These are phyloP conservation scores for Crithidia fasciculata DNA, from an alignment of 208 protist species.

Conservation along the genomic window DNA sequence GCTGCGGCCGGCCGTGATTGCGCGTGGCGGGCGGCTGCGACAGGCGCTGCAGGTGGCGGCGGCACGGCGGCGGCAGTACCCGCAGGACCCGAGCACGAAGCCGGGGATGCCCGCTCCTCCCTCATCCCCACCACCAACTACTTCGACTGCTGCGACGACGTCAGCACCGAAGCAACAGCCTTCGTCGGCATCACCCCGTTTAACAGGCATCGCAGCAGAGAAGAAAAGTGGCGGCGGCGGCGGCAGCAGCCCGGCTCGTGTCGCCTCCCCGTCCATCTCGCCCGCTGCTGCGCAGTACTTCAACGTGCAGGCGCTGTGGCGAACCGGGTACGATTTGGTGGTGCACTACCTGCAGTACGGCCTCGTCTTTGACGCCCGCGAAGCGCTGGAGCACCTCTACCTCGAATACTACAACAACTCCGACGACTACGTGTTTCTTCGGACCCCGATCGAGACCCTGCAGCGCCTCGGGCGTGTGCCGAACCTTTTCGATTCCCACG, in stretches of 20 bases:
- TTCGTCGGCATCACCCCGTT: too few relatives aligned
- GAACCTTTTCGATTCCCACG: slow-evolving; percentile 57
- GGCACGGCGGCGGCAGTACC: slow-evolving; percentile 26
- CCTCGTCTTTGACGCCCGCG: slow-evolving; percentile 52
- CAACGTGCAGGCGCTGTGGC: slow-evolving; percentile 71
- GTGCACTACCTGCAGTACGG: slow-evolving; percentile 86
- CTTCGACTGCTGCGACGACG: neutral
- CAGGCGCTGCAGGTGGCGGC: slow-evolving; percentile 39
- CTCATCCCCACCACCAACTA: neutral
- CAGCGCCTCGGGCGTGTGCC: slow-evolving; percentile 54
- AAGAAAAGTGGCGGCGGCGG: too few relatives aligned
- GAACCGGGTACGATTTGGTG: slow-evolving; percentile 65
- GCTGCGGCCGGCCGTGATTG: slow-evolving; percentile 50
- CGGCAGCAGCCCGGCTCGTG: too few relatives aligned
- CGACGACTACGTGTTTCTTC: slow-evolving; percentile 79
- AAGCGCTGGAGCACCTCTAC: slow-evolving; percentile 57
- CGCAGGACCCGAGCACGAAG: slow-evolving; percentile 34
- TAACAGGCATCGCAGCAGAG: too few relatives aligned
- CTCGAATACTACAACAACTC: slow-evolving; percentile 89
- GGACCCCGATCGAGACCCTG: slow-evolving; percentile 32
- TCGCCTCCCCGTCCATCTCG: neutral
- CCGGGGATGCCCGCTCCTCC: neutral
- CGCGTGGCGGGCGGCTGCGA: slow-evolving; percentile 32
- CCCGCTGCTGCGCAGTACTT: slow-evolving; percentile 22
- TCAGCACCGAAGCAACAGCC: neutral